Evolutionary conservation across 169 alveolate species (phyloP), one percentile per base, ranked within the genome.

Genomic region (Theileria annulata): DNA sequence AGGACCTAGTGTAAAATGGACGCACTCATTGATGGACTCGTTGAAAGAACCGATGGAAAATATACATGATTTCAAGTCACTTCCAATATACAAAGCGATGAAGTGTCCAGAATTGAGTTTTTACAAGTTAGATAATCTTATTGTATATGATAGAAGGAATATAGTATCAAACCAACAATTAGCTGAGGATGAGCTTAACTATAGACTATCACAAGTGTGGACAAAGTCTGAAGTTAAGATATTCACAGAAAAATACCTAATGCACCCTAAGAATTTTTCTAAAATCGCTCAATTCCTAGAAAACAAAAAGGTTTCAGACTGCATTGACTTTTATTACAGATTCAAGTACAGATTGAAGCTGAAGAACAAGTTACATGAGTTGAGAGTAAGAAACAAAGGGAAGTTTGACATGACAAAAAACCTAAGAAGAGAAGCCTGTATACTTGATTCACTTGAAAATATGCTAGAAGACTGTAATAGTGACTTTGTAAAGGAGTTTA

Each of bases 191-290:
- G 89, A 89, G 48, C 23, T 78, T 23, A 66, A 35, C 21, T 71
- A 60, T 33, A 79, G 91, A 54, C 77, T 79, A 48, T 77, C 87
- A 71, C 79, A 89, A 63, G 86, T 93, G 56, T 94, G 97, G 97
- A 88, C 92, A 25, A 84, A 69, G 67, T 80, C 87, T 30, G 96
- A 94, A 59, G 88, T 90, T 37, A 86, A 93, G 56, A 86, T 78
- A 19, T 94, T 91, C 64, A 81, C 93, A 10, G 96, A 93, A 74
- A 92, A 92, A 80, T 94, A 92, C 54, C 81, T 94, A 47, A 84
- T 92, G 93, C 92, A 94, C 74, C 97, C 97, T 23, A 94, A 94
- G 56, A 92, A 94, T 70, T 94, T 94, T 77, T 90, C 90, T 42
- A 93, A 92, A 51, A 93, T 94, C 58, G 94, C 96, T 28, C 94